These are phyloP conservation scores for Penicillium fuscoglaucum DNA, from an alignment of 2,329 filamentous ascomycete species.

Conservation along the genomic window DNA sequence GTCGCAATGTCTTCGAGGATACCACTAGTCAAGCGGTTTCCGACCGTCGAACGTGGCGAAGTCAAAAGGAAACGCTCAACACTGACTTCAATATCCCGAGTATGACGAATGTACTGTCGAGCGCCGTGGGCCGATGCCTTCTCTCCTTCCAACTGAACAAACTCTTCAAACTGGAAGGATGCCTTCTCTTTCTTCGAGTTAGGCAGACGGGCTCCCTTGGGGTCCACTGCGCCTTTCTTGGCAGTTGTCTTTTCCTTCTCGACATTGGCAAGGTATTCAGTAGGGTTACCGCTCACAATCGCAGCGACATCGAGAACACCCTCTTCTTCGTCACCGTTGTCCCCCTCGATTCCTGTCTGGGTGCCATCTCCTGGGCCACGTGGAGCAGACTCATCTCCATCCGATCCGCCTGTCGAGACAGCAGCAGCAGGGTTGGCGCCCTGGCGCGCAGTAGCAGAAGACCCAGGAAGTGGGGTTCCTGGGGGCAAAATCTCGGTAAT, in stretches of 20 bases:
- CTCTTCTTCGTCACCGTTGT: constrained; percentile 56
- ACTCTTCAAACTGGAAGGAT: constrained; percentile 63
- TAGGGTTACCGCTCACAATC: constrained; percentile 65
- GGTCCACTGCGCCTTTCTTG: constrained; percentile 53
- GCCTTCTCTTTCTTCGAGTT: constrained; percentile 62
- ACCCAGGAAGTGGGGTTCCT: constrained; percentile 55
- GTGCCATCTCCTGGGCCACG: constrained; percentile 57
- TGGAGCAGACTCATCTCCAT: constrained; percentile 45
- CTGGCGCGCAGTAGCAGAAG: constrained; percentile 43
- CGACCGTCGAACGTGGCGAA: constrained; percentile 40
- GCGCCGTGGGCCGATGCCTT: constrained; percentile 51
- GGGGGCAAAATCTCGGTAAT: constrained; percentile 63
- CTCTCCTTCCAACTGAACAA: constrained; percentile 55
- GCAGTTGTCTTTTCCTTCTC: constrained; percentile 61
- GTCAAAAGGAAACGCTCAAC: constrained; percentile 61
- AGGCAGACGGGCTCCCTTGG: constrained; percentile 54
- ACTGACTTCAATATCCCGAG: constrained; percentile 61
- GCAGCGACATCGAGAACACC: constrained; percentile 65
- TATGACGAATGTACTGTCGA: constrained; percentile 54
- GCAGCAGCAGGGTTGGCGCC: constrained; percentile 56
- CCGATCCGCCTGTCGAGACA: constrained; percentile 56
- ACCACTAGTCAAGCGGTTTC: constrained; percentile 51
- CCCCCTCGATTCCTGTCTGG: constrained; percentile 54
- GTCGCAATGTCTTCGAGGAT: constrained; percentile 82
- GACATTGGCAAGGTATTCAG: constrained; percentile 61